Conservation (phyloP, 1,284 basidiomycete genomes). For the Leccinum pseudoinsigne region DNA sequence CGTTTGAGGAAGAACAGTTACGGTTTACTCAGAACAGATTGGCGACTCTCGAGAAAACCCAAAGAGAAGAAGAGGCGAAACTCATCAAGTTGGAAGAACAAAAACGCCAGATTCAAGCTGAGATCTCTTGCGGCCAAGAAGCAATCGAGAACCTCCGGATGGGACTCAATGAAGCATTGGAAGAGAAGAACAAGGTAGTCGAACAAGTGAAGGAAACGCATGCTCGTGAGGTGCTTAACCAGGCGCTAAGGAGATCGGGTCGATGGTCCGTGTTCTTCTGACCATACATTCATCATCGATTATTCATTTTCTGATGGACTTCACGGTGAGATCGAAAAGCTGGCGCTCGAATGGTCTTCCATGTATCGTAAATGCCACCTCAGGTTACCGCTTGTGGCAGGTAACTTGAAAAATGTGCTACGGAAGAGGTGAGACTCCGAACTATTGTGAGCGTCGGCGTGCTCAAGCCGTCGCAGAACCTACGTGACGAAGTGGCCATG, state of each 20-base stretch:
- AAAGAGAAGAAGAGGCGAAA: conserved; percentile 56
- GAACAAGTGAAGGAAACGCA: conserved; percentile 79
- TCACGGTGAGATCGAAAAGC: conserved; percentile 89
- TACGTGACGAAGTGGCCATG: conserved; percentile 85
- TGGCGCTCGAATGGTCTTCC: conserved; percentile 82
- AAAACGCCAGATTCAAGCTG: conserved; percentile 58
- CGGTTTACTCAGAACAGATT: conserved; percentile 65
- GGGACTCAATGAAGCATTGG: conserved; percentile 64
- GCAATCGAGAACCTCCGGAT: conserved; percentile 59
- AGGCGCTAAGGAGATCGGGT: conserved; percentile 89
- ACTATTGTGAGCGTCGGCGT: conserved; percentile 1
- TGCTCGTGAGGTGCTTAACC: conserved; percentile 76
- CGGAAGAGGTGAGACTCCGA: conserved; percentile 78
- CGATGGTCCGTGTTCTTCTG: conserved; percentile 48
- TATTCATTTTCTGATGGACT: neutral
- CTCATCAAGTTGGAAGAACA: conserved; percentile 58
- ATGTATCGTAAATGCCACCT: conserved; percentile 94
- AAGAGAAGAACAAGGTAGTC: conserved; percentile 68
- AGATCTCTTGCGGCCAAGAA: conserved; percentile 65
- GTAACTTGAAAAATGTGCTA: conserved; percentile 83
- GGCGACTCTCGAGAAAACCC: conserved; percentile 51
- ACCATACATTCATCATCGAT: neutral
- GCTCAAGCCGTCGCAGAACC: conserved; percentile 50
- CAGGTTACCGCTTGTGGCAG: conserved; percentile 74
- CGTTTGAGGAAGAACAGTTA: conserved; percentile 80